A percentile compares a stretch with the other conserved stretches of the same genome.
phyloP scores from a whole-genome alignment of 106 monocot genomes.

The Posidonia australis region DNA sequence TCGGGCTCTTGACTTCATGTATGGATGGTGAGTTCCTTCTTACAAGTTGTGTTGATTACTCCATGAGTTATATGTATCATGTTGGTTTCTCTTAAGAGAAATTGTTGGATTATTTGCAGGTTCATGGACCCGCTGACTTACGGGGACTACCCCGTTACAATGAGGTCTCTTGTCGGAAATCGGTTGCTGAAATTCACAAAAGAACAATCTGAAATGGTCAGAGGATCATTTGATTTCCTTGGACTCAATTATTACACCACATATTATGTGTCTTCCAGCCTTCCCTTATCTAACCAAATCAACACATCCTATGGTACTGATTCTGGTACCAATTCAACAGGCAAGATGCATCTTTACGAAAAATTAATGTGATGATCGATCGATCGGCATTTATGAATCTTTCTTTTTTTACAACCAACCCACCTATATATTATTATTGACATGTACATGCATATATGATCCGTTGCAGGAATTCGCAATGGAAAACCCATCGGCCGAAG shows the following conservation, averaged over 20 bases:
- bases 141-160: constrained; percentile 50
- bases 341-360: constrained; percentile 6
- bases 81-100: background rate
- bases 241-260: constrained; percentile 63
- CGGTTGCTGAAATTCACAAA: constrained; percentile 46
- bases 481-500: constrained; percentile 36
- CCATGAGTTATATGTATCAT: background rate
- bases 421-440: background rate
- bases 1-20: constrained; percentile 41
- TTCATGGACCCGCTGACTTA: constrained; percentile 47
- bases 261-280: constrained; percentile 20
- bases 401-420: background rate
- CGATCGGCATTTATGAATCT: background rate
- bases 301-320: constrained; percentile 18
- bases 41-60: background rate
- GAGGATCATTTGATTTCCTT: constrained; percentile 51
- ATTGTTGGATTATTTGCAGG: constrained; percentile 26
- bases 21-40: constrained; percentile 40
- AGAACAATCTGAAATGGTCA: constrained; percentile 34
- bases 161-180: constrained; percentile 36
- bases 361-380: no score
- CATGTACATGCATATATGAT: background rate
- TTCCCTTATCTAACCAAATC: background rate
- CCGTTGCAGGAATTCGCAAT: constrained; percentile 15
- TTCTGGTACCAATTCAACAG: constrained; percentile 9